Conservation (phyloP, 192 early-diverging fungal species). For the Backusella psychrophila region DNA sequence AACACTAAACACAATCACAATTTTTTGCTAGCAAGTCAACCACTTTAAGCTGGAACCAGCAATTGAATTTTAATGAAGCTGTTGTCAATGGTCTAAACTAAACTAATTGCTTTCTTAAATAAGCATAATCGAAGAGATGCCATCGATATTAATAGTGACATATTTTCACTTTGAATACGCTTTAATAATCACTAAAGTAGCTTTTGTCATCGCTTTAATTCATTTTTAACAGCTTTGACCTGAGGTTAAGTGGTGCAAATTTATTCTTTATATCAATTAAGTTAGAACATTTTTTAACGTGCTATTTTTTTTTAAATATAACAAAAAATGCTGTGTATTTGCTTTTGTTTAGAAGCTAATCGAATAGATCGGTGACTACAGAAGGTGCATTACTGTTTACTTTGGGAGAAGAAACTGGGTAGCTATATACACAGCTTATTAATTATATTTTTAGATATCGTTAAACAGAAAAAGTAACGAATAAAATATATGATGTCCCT, state of each 20-base stretch:
- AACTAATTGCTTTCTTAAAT: background rate
- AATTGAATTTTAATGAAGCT: background rate
- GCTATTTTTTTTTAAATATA: background rate
- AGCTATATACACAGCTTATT: background rate
- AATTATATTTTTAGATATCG: background rate
- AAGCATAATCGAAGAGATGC: background rate
- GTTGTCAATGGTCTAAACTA: background rate
- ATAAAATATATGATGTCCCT: background rate
- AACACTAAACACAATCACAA: background rate
- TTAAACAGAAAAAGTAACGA: background rate
- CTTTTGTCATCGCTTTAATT: too few species aligned
- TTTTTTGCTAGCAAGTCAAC: background rate
- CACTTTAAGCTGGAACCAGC: background rate
- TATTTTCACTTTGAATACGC: background rate
- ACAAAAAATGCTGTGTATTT: background rate
- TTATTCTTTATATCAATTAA: background rate
- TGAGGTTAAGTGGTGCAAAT: background rate
- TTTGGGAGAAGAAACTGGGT: background rate
- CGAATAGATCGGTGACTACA: background rate
- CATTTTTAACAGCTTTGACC: background rate
- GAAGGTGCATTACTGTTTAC: background rate
- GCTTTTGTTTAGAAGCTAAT: background rate
- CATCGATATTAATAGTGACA: background rate
- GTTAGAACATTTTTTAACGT: background rate
- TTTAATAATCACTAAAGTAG: background rate